Evolutionary conservation across 75 land plant genomes (phyloP), one percentile per base, ranked within the genome.

Genomic region (Sequoia sempervirens): DNA sequence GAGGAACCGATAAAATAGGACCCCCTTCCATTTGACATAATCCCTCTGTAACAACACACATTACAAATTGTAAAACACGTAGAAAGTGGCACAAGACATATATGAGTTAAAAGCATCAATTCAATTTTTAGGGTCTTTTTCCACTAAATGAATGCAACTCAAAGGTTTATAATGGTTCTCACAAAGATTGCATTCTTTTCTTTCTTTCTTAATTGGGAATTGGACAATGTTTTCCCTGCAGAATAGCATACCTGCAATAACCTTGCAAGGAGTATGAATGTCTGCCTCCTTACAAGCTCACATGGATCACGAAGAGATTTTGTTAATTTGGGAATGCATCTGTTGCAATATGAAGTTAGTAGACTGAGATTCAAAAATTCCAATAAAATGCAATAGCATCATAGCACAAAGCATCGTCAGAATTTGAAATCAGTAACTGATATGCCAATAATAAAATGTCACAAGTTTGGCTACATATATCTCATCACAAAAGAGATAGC

Each of bases 11-110:
- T 95, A 97, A 83, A 96, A 96, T 11, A 96, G 92, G 17, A 93
- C 86, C 30, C 98, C 98, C 86, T 95, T 92, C 98, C 98, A 96
- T 82, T 96, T 96, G 50, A 96, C 95, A 89, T 96, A 96, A 86
- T 96, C 98, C 80, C 91, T 87, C 96, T 95, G 89, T 4, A 85
- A n/a, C 78, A 80, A 82, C 79, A 79, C 79, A 78, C 11, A 74
- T 66, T 52, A 70, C 36, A 53, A 78, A 26, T 2, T 41, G 30
- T 78, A 12, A 78, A 78, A 78, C 15, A 45, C 26, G 7, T 17
- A 28, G 5, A 26, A 78, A 26, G 50, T 45, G 52, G 3, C 46
- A 75, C 26, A 20, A 75, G 46, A 75, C 0, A 36, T 40, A 4
- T 34, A 18, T 7, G 17, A 2, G 30, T 78, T 43, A 38, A 70